A percentile compares a stretch with the other conserved stretches of the same genome.
Evolutionary conservation across 2,329 filamentous ascomycete genomes (phyloP).

Genomic region (Fusarium sp.): DNA sequence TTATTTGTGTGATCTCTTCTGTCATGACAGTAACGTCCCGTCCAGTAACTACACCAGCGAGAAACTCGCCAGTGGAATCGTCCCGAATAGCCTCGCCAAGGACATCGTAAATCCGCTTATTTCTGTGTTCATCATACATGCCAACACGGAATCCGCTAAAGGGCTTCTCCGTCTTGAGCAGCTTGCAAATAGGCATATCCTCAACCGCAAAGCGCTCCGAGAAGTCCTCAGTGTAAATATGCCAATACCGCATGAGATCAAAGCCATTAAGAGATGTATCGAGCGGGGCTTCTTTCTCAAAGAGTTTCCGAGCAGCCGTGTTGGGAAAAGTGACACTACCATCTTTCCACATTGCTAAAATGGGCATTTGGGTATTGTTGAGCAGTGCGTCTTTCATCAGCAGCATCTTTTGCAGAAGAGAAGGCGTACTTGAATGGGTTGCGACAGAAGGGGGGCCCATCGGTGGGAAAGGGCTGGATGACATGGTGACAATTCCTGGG

Average conservation of each 20-base stretch:
- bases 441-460: slow-evolving; percentile 70
- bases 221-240: slow-evolving; percentile 74
- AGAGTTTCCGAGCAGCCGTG: slow-evolving; percentile 67
- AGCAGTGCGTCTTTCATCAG: slow-evolving; percentile 81
- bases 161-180: slow-evolving; percentile 69
- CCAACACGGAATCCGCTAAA: slow-evolving; percentile 71
- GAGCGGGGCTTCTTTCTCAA: slow-evolving; percentile 54
- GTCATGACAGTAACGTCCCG: slow-evolving; percentile 78
- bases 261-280: slow-evolving; percentile 57
- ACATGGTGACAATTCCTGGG: slow-evolving; percentile 63
- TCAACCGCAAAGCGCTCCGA: slow-evolving; percentile 62
- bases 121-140: slow-evolving; percentile 64
- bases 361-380: slow-evolving; percentile 78
- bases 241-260: slow-evolving; percentile 69
- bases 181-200: slow-evolving; percentile 73
- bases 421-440: slow-evolving; percentile 66
- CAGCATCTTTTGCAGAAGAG: slow-evolving; percentile 76
- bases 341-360: slow-evolving; percentile 84
- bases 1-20: slow-evolving; percentile 74
- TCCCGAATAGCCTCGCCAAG: slow-evolving; percentile 75
- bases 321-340: slow-evolving; percentile 79
- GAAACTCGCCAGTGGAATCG: slow-evolving; percentile 73
- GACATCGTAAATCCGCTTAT: slow-evolving; percentile 69
- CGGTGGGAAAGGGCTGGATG: slow-evolving; percentile 71
- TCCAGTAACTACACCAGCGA: slow-evolving; percentile 77